phyloP scores from a whole-genome alignment of 805 yeast genomes.

The Starmerella khaoyaiensis region DNA sequence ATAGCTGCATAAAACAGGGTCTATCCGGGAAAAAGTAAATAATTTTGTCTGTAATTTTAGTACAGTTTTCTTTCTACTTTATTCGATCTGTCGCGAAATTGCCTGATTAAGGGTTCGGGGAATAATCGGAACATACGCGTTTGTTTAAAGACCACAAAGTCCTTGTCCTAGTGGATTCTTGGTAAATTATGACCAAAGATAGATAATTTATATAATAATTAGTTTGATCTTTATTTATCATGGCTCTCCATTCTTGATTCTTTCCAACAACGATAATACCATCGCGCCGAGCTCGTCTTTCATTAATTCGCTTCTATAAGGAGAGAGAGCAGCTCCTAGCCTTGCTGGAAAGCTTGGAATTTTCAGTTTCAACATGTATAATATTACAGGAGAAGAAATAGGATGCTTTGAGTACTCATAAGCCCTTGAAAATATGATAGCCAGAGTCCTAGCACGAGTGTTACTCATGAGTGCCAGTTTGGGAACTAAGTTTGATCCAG shows the following conservation, averaged over 20 bases:
- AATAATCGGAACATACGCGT: too few relatives aligned
- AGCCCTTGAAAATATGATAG: conserved; percentile 13
- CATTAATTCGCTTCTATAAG: conserved; percentile 4
- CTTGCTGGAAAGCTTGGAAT: conserved; percentile 21
- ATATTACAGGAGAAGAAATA: conserved; percentile 6
- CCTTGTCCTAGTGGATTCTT: too few relatives aligned
- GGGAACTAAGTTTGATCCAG: conserved; percentile 6
- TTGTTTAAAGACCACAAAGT: too few relatives aligned
- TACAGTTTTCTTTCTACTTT: too few relatives aligned
- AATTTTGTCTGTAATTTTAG: too few relatives aligned
- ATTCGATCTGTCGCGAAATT: neutral
- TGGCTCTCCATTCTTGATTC: neutral
- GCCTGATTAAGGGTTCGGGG: too few relatives aligned
- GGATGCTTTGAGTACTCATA: conserved; percentile 14
- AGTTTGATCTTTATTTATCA: neutral
- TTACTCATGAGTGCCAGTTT: conserved; percentile 12
- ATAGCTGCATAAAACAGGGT: neutral
- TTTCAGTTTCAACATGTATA: conserved; percentile 11
- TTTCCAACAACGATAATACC: conserved; percentile 7
- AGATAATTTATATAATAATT: neutral
- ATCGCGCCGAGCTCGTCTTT: conserved; percentile 3
- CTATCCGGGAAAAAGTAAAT: too few relatives aligned
- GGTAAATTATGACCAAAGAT: too few relatives aligned
- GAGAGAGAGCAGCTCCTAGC: conserved; percentile 10
- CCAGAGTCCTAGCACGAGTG: conserved; percentile 15